Base-by-base conservation (phyloP, 1,139 yeast species). In the Hyphopichia fennica region DNA sequence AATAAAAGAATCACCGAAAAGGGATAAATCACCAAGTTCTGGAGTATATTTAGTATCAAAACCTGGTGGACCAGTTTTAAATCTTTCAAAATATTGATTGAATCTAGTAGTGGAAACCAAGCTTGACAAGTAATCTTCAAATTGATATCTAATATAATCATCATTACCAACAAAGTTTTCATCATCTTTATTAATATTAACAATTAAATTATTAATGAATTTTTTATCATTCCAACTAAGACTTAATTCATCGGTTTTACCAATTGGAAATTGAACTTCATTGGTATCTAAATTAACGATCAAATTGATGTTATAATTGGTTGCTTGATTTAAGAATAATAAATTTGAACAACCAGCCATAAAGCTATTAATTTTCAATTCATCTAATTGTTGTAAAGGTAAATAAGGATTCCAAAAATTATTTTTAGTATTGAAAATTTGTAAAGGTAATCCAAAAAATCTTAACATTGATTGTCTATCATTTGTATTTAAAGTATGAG, bases 391-490 rank as follows among this genome's bases (percentile, higher is more conserved):
- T 61, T 91, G 99, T 41, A 93, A 68, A 0, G 99, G 96, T 18
- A 91, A 77, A 61, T 91, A 93, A 0, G 99, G 98, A 51, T 87
- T 86, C 75, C 95, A 91, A 49, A 91, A 77, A 3, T 96, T 89
- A 32, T 95, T 95, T 52, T 82, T 79, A 10, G 78, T 72, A 50
- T 90, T 89, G 65, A 93, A 93, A 1, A 90, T 65, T 53, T 87
- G 93, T 41, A 93, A 68, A 0, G 99, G 99, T 35, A 93, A 71
- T 0, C 99, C 99, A 61, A 89, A 79, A 58, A 89, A 93, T 34
- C 81, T 69, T 41, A 91, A 66, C 63, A 91, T 76, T 1, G 96
- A 87, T 48, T 76, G 75, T 41, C 97, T 69, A 59, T 88, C 90
- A 44, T 87, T 84, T 5, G 96, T 82, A 51, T 81, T 84, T 47